Percentiles rank a stretch among this genome's conserved stretches.
Evolutionary conservation across 805 yeast species (phyloP).

Genomic region (Candida alai): DNA sequence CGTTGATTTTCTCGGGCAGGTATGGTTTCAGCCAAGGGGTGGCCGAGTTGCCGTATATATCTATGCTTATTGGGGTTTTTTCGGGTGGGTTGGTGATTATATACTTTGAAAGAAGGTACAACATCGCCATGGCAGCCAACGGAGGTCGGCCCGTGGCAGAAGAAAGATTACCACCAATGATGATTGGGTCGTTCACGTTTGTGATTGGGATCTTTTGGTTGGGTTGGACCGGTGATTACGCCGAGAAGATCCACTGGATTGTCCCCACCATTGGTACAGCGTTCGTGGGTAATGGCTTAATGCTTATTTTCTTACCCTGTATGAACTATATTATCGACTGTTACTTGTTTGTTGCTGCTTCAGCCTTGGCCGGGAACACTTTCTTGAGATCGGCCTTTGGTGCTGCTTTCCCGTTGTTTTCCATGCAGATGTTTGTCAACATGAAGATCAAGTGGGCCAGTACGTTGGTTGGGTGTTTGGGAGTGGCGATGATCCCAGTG

Average conservation of each 20-base stretch:
- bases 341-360: slow-evolving; percentile 54
- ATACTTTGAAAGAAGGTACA: slow-evolving; percentile 52
- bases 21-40: slow-evolving; percentile 61
- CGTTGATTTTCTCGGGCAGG: slow-evolving; percentile 46
- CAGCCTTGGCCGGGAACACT: slow-evolving; percentile 63
- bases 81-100: slow-evolving; percentile 54
- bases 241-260: slow-evolving; percentile 71
- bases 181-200: slow-evolving; percentile 65
- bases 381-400: slow-evolving; percentile 57
- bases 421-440: slow-evolving; percentile 47
- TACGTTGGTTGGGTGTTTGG: slow-evolving; percentile 50
- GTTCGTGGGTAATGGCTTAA: slow-evolving; percentile 42
- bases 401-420: slow-evolving; percentile 59
- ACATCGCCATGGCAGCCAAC: slow-evolving; percentile 44
- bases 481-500: slow-evolving; percentile 50
- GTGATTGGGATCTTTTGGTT: slow-evolving; percentile 83
- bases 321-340: slow-evolving; percentile 60
- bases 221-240: slow-evolving; percentile 83
- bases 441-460: slow-evolving; percentile 54
- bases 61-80: slow-evolving; percentile 65
- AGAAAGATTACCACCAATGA: slow-evolving; percentile 74
- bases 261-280: slow-evolving; percentile 51
- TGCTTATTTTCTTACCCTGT: slow-evolving; percentile 56
- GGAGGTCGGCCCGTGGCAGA: slow-evolving; percentile 68
- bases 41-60: slow-evolving; percentile 75